A percentile compares a stretch with the other conserved stretches of the same genome.
Evolutionary conservation across 345 rosid genomes (phyloP).

Genomic region (Arabidopsis thaliana): DNA sequence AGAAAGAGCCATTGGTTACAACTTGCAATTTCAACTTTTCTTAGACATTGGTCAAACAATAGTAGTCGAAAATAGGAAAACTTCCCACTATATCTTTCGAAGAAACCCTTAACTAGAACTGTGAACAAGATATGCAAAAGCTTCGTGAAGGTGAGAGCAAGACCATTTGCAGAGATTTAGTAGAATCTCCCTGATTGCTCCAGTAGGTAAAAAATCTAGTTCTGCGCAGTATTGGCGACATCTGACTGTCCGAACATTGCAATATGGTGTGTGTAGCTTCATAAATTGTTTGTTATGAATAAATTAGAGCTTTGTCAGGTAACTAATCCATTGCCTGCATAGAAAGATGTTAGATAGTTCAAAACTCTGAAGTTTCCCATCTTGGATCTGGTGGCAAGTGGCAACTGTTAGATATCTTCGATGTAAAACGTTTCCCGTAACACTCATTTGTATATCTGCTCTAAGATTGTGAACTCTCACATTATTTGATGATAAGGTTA

Average conservation of each 20-base stretch:
- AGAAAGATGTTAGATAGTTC: not conserved
- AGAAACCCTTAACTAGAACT: not conserved
- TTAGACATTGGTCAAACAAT: conserved; percentile 7
- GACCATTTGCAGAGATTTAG: conserved; percentile 55
- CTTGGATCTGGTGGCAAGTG: conserved; percentile 6
- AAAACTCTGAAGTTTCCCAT: conserved; percentile 9
- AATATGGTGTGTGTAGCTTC: conserved; percentile 4
- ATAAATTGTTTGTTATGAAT: not conserved
- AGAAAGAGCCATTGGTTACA: conserved; percentile 43
- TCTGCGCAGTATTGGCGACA: not conserved
- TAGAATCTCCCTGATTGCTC: conserved; percentile 36
- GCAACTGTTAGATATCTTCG: not conserved
- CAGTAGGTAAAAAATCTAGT: conserved; percentile 18
- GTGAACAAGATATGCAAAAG: conserved; percentile 5
- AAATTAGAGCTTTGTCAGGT: not conserved
- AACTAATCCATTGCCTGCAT: conserved; percentile 14
- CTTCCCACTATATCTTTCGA: conserved; percentile 8
- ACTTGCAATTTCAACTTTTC: conserved; percentile 11
- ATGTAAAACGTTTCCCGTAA: not conserved
- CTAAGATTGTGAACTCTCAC: not conserved
- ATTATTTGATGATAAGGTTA: conserved; percentile 41
- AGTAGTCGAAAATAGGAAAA: not conserved
- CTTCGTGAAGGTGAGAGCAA: conserved; percentile 41
- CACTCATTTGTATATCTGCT: not conserved
- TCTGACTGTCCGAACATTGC: conserved; percentile 12